Percentiles rank a stretch among this genome's conserved stretches.
These are phyloP conservation scores for Cenchrus fungigraminus DNA, from an alignment of 176 grass and related monocot genomes.

Conservation along the genomic window DNA sequence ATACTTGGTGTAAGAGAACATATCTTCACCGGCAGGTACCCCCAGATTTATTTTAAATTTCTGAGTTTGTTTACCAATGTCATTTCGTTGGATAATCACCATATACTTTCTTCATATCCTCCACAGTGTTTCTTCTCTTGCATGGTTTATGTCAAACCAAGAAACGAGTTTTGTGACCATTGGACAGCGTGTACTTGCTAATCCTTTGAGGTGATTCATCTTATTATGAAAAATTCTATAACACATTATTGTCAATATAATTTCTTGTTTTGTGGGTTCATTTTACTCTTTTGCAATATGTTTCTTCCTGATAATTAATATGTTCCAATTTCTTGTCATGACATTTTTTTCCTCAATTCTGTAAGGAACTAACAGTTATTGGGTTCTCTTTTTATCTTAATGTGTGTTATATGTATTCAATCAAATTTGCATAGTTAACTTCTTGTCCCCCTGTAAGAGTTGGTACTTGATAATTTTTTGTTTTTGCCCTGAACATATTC, in stretches of 20 bases:
- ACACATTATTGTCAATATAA: slow-evolving; percentile 7
- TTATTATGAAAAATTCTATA: slow-evolving; percentile 15
- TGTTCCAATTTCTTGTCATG: not conserved
- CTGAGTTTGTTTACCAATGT: not conserved
- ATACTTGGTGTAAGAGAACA: slow-evolving; percentile 98
- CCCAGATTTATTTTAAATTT: slow-evolving; percentile 16
- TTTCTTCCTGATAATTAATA: slow-evolving; percentile 1
- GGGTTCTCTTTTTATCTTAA: not conserved
- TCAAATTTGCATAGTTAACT: slow-evolving; percentile 26
- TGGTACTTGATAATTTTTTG: not conserved
- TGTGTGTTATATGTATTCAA: slow-evolving; percentile 20
- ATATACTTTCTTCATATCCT: slow-evolving; percentile 35
- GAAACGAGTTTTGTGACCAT: slow-evolving; percentile 99
- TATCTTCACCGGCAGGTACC: slow-evolving; percentile 93
- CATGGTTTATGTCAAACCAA: slow-evolving; percentile 99
- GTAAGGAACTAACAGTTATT: not conserved
- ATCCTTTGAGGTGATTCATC: slow-evolving; percentile 87
- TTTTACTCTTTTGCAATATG: not conserved
- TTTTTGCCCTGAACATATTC: not conserved
- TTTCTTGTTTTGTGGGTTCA: slow-evolving; percentile 18
- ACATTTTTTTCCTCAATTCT: slow-evolving; percentile 12
- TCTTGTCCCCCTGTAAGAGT: not conserved
- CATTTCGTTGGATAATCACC: slow-evolving; percentile 17
- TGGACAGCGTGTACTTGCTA: slow-evolving; percentile 91
- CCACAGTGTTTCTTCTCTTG: slow-evolving; percentile 98